phyloP scores from a whole-genome alignment of 2,329 filamentous ascomycete species.

The Coleophoma eucalyptorum region DNA sequence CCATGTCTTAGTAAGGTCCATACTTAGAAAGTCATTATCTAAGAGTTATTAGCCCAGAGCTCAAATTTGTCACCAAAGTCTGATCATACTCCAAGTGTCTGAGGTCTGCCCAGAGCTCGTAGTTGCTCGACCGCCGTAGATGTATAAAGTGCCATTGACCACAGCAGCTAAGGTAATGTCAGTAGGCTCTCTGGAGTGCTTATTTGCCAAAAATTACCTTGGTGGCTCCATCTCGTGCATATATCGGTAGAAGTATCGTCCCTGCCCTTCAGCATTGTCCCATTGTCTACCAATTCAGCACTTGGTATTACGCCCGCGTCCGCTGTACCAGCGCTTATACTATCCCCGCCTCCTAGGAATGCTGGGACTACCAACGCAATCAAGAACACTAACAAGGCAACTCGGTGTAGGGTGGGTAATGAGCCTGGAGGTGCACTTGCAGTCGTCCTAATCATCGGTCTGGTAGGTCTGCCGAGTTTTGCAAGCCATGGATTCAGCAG shows the following conservation, averaged over 20 bases:
- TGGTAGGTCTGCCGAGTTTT: constrained; percentile 13
- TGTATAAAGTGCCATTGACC: constrained; percentile 72
- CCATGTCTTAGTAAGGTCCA: constrained; percentile 75
- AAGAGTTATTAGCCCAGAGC: neutral
- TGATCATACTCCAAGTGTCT: constrained; percentile 66
- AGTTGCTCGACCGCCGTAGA: constrained; percentile 69
- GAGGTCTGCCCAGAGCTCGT: constrained; percentile 50
- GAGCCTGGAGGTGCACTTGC: constrained; percentile 39
- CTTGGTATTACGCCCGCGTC: constrained; percentile 41
- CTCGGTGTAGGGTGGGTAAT: constrained; percentile 36
- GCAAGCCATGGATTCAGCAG: constrained; percentile 11
- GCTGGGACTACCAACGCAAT: constrained; percentile 47
- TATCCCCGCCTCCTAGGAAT: constrained; percentile 38
- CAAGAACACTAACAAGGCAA: constrained; percentile 44
- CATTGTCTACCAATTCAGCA: constrained; percentile 26
- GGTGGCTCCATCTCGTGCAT: constrained; percentile 64
- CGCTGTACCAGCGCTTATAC: constrained; percentile 37
- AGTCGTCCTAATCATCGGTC: constrained; percentile 38
- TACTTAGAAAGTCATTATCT: constrained; percentile 68
- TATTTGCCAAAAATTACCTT: constrained; percentile 39
- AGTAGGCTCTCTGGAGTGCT: neutral
- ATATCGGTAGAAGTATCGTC: constrained; percentile 48
- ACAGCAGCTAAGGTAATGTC: constrained; percentile 43
- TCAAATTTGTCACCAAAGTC: neutral
- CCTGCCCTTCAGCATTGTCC: constrained; percentile 31